Base-by-base conservation (phyloP, 2,329 filamentous ascomycete species). In the Teratosphaeria epicoccoides region DNA sequence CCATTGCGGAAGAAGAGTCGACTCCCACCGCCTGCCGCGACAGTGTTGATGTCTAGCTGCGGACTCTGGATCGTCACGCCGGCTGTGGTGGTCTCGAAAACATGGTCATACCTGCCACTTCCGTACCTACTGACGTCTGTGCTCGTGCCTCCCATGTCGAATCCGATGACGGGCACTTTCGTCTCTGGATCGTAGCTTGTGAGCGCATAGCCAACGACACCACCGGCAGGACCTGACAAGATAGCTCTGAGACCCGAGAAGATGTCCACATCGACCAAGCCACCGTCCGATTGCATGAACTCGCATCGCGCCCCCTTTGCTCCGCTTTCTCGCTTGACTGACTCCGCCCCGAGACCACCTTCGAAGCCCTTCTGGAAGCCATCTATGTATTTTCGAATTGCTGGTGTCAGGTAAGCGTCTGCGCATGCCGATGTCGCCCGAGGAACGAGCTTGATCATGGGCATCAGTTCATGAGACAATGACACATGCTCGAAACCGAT, bases 51-150 rank as follows among this genome's bases (percentile, higher is more conserved):
- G 63, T 95, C 89, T 0, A 95, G 77, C 63, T 95, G 89, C 0
- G 90, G 90, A 1, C 87, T 90, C 62, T 95, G 89, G 24, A 95
- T 93, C 0, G 89, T 91, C 0, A 95, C 87, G n/a, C 90, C 90
- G 0, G 90, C 90, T 1, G 88, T 95, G 0, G 88, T 95, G 0
- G 89, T 95, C 69, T 95, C 90, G 59, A 95, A 95, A 0, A 95
- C 88, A 62, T 96, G 90, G 61, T 95, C 90, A 62, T 95, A 91
- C 50, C 87, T 77, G 14, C 90, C 90, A 50, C 85, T 82, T 2
- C 67, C 67, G 61, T 91, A 96, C 47, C 90, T 77, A 28, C 87
- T 94, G 9, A 95, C 88, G 67, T 96, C 90, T 0, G 90, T 96
- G 52, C 84, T 90, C 0, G 90, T 96, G 10, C 90, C 90, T 33